phyloP scores from a whole-genome alignment of 192 early-diverging fungal species.

The Coemansia sp. region DNA sequence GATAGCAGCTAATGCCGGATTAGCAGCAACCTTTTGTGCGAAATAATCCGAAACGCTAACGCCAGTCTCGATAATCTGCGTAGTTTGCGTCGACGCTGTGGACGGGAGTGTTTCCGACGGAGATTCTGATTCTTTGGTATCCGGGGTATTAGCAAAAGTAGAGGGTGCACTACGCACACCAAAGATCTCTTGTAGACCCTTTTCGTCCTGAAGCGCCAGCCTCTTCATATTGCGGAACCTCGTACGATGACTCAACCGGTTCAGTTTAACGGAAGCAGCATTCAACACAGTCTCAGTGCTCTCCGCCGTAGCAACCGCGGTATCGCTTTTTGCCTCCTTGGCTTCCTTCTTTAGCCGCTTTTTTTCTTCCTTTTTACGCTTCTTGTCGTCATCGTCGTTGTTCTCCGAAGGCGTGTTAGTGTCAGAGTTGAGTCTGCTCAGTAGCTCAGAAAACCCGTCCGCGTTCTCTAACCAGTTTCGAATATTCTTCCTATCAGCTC shows the following conservation, averaged over 20 bases:
- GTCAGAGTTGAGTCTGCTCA: conserved; percentile 78
- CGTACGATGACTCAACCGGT: conserved; percentile 37
- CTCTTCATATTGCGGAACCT: conserved; percentile 53
- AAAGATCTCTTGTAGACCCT: conserved; percentile 56
- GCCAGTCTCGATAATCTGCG: conserved; percentile 23
- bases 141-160: conserved; percentile 21
- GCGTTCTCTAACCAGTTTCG: conserved; percentile 98
- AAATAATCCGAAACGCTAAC: conserved; percentile 52
- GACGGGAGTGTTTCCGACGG: conserved; percentile 10
- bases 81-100: background rate
- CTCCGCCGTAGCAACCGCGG: background rate
- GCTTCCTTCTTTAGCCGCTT: conserved; percentile 23
- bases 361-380: conserved; percentile 41
- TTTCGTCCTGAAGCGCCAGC: conserved; percentile 48
- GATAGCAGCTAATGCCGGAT: conserved; percentile 46
- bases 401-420: conserved; percentile 34
- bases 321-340: conserved; percentile 25
- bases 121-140: conserved; percentile 15
- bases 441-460: conserved; percentile 79
- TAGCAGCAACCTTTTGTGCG: conserved; percentile 42
- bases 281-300: conserved; percentile 10
- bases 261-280: conserved; percentile 12
- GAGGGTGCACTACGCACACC: conserved; percentile 35
- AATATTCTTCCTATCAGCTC: conserved; percentile 81
- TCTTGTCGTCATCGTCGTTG: conserved; percentile 33